Evolutionary conservation across 2,329 filamentous ascomycete species (phyloP).

Genomic region (Samsoniella hepiali): DNA sequence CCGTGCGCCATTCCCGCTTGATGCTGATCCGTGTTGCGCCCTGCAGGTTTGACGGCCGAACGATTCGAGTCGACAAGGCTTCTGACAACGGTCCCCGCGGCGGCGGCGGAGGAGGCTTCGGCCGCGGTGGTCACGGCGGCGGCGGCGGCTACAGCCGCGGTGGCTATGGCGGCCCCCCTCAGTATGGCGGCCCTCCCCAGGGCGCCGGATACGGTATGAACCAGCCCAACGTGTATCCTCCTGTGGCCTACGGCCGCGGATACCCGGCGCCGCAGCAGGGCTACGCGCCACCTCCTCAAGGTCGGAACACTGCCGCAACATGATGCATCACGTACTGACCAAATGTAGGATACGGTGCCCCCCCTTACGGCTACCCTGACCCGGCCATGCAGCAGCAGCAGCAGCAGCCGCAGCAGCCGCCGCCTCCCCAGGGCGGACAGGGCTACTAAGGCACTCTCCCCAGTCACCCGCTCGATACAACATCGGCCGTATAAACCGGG

Average conservation of each 20-base stretch:
- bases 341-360: conserved; percentile 35
- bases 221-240: conserved; percentile 37
- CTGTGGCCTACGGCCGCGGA: conserved; percentile 37
- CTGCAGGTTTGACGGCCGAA: conserved; percentile 85
- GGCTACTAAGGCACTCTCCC: conserved; percentile 39
- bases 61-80: conserved; percentile 93
- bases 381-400: conserved; percentile 41
- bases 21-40: conserved; percentile 18
- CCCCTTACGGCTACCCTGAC: conserved; percentile 47
- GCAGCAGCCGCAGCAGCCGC: conserved; percentile 31
- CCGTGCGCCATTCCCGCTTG: conserved; percentile 18
- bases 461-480: not conserved
- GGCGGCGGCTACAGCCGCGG: conserved; percentile 40
- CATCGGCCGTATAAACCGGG: not conserved
- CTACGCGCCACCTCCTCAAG: conserved; percentile 40
- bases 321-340: conserved; percentile 13
- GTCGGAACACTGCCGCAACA: conserved; percentile 28
- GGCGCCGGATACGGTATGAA: conserved; percentile 35
- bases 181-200: conserved; percentile 36
- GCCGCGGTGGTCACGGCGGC: conserved; percentile 39
- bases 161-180: conserved; percentile 40
- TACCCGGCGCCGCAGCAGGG: conserved; percentile 35
- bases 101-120: conserved; percentile 52
- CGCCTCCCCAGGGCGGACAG: conserved; percentile 30
- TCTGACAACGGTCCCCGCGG: conserved; percentile 71